phyloP scores from a whole-genome alignment of 805 yeast species.

The Candida caryicola region DNA sequence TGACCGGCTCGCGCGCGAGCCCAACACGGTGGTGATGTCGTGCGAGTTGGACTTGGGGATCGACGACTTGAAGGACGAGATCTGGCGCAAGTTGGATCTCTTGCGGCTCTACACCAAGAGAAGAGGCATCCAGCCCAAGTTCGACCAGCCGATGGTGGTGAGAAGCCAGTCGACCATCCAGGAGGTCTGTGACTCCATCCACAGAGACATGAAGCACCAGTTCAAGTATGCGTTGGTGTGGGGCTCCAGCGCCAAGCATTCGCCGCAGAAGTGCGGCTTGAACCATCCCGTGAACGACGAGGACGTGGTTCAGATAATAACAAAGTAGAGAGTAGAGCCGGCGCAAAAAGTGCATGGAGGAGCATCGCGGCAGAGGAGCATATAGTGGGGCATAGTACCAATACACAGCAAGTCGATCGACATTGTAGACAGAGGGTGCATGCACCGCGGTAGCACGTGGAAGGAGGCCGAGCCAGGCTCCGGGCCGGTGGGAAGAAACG shows the following conservation, averaged over 20 bases:
- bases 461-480: too few relatives aligned
- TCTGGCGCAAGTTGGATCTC: slow-evolving; percentile 84
- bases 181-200: slow-evolving; percentile 87
- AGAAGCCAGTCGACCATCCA: slow-evolving; percentile 75
- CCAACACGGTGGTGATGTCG: slow-evolving; percentile 90
- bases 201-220: slow-evolving; percentile 85
- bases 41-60: slow-evolving; percentile 87
- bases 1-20: slow-evolving; percentile 86
- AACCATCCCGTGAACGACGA: slow-evolving; percentile 82
- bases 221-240: slow-evolving; percentile 94
- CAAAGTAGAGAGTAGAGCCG: slow-evolving; percentile 49
- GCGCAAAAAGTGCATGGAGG: too few relatives aligned
- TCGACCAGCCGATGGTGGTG: slow-evolving; percentile 88
- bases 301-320: slow-evolving; percentile 88
- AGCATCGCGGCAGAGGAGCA: too few relatives aligned
- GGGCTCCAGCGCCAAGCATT: slow-evolving; percentile 94
- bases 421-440: too few relatives aligned
- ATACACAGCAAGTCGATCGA: too few relatives aligned
- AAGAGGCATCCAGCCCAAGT: slow-evolving; percentile 78
- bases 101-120: slow-evolving; percentile 84
- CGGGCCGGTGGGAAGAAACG: too few relatives aligned
- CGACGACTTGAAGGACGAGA: slow-evolving; percentile 84
- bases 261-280: slow-evolving; percentile 95
- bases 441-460: too few relatives aligned
- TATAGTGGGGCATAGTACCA: too few relatives aligned